phyloP scores from a whole-genome alignment of 2,329 filamentous ascomycete species.

The Aspergillus calidoustus region DNA sequence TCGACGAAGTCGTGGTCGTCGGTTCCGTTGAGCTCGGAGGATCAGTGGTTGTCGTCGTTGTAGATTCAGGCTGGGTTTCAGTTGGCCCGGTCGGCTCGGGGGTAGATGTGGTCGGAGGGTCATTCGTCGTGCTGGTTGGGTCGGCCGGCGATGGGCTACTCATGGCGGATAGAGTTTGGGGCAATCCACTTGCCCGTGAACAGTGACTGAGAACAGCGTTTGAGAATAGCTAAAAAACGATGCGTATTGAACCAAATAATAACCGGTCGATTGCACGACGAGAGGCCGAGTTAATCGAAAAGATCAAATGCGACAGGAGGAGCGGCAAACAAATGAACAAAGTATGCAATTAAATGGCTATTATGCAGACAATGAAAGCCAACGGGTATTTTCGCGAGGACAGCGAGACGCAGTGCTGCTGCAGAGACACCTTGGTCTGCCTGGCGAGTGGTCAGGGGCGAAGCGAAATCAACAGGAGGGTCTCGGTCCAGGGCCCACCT shows the following conservation, averaged over 20 bases:
- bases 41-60: conserved; percentile 26
- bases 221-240: not conserved
- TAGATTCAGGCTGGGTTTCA: conserved; percentile 10
- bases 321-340: not conserved
- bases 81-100: not conserved
- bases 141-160: not conserved
- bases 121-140: conserved; percentile 1
- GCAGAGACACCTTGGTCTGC: not conserved
- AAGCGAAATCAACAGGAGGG: conserved; percentile 5
- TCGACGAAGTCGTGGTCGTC: conserved; percentile 13
- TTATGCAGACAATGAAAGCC: not conserved
- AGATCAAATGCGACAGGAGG: not conserved
- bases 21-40: conserved; percentile 18
- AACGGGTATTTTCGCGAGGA: conserved; percentile 6
- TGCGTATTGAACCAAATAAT: conserved; percentile 13
- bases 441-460: not conserved
- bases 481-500: not conserved
- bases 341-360: conserved; percentile 5
- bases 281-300: conserved; percentile 4
- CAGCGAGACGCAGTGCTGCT: not conserved
- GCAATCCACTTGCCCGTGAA: not conserved
- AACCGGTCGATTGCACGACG: conserved; percentile 6
- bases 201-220: not conserved
- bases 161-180: not conserved
- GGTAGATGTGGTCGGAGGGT: not conserved